Evolutionary conservation across 305 asterid genomes (phyloP).

Genomic region (Fraxinus paxiana): DNA sequence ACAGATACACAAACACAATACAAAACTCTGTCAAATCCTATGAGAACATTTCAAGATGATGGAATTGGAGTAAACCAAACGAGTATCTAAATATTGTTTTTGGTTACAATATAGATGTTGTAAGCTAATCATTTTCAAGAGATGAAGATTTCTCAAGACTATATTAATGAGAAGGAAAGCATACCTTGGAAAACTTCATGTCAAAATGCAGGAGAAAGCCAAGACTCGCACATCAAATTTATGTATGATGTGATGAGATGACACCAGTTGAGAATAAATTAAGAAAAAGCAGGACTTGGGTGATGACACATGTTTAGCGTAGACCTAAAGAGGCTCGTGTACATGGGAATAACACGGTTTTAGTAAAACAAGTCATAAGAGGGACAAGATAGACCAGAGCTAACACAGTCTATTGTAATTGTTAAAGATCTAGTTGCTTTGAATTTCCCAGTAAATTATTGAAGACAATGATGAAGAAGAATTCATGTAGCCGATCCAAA

Average conservation of each 20-base stretch:
- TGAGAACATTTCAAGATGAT: constrained; percentile 5
- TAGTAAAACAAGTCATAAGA: background rate
- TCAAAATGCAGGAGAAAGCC: constrained; percentile 28
- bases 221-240: constrained; percentile 21
- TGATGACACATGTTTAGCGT: background rate
- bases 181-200: constrained; percentile 22
- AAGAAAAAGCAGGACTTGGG: background rate
- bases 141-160: background rate
- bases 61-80: background rate
- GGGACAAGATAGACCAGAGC: background rate
- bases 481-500: constrained; percentile 7
- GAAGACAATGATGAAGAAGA: background rate
- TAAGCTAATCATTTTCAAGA: constrained; percentile 1
- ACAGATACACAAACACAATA: background rate
- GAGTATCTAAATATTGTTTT: background rate
- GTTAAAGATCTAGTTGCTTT: background rate
- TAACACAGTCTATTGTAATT: background rate
- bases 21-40: constrained; percentile 1
- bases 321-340: background rate
- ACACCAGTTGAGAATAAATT: constrained; percentile 9
- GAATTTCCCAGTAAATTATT: background rate
- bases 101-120: background rate
- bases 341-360: background rate
- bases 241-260: constrained; percentile 9
- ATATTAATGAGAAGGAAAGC: background rate